Evolutionary conservation across 176 grass and related monocot genomes (phyloP).

Genomic region (Elaeis guineensis): DNA sequence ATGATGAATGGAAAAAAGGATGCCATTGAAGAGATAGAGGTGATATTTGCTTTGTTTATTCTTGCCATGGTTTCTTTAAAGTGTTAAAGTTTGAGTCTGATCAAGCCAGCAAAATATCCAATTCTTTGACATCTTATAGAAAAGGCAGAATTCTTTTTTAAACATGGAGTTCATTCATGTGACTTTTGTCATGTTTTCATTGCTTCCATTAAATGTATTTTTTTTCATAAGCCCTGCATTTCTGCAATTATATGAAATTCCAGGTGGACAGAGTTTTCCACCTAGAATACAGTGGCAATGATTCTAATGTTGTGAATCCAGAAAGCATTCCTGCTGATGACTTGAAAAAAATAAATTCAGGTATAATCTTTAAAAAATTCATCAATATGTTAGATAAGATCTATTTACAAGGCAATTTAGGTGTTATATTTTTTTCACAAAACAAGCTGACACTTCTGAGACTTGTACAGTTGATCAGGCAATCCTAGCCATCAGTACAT

Average conservation of each 20-base stretch:
- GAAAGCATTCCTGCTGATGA: slow-evolving; percentile 11
- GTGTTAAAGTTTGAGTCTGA: no score
- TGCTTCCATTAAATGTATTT: no score
- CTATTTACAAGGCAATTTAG: no score
- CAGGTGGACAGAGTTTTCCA: slow-evolving; percentile 81
- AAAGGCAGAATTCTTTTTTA: no score
- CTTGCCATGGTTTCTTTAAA: background rate
- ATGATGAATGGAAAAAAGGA: slow-evolving; percentile 91
- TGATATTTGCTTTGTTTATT: slow-evolving; percentile 18
- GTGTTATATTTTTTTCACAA: no score
- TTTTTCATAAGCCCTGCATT: no score
- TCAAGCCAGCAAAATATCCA: no score
- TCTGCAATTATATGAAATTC: slow-evolving; percentile 23
- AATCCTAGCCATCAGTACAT: slow-evolving; percentile 18
- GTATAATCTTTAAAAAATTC: slow-evolving; percentile 20
- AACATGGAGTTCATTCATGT: no score
- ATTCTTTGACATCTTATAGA: no score
- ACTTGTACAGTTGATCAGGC: slow-evolving; percentile 22
- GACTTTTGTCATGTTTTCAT: no score
- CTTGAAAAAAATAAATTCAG: slow-evolving; percentile 10
- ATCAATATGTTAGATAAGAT: no score
- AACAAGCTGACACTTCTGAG: no score
- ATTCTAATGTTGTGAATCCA: slow-evolving; percentile 17
- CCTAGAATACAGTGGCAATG: slow-evolving; percentile 37
- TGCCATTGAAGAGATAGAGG: slow-evolving; percentile 86